phyloP scores from a whole-genome alignment of 2,329 filamentous ascomycete species.

The Penicillium oxalicum region DNA sequence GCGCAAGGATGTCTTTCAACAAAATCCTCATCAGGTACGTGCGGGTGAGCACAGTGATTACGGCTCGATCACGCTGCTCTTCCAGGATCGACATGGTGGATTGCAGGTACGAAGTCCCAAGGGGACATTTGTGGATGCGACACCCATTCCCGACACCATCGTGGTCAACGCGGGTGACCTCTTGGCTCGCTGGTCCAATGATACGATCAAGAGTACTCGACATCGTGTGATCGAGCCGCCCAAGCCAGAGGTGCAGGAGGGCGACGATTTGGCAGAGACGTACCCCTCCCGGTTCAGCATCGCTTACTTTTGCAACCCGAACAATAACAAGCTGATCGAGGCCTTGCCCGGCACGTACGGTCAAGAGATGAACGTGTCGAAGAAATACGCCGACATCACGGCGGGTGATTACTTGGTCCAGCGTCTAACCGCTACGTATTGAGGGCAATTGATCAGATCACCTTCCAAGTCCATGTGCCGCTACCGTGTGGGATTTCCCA shows the following conservation, averaged over 20 bases:
- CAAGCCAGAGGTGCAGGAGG: conserved; percentile 39
- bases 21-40: conserved; percentile 64
- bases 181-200: conserved; percentile 82
- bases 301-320: conserved; percentile 89
- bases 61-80: conserved; percentile 47
- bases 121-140: conserved; percentile 74
- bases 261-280: conserved; percentile 32
- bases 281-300: conserved; percentile 81
- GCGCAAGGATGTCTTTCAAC: conserved; percentile 57
- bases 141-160: conserved; percentile 71
- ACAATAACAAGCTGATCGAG: conserved; percentile 68
- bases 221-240: conserved; percentile 88
- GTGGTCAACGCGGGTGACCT: conserved; percentile 88
- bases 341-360: conserved; percentile 72
- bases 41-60: conserved; percentile 73
- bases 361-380: conserved; percentile 52
- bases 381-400: conserved; percentile 73
- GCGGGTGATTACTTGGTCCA: conserved; percentile 76
- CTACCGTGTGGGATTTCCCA: too few relatives aligned
- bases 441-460: neutral
- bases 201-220: conserved; percentile 81
- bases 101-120: conserved; percentile 63
- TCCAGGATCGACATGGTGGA: conserved; percentile 53
- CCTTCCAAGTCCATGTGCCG: too few relatives aligned
- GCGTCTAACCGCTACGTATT: conserved; percentile 68